phyloP scores from a whole-genome alignment of 495 filamentous ascomycete genomes.

The Hypoxylon subgilvum region DNA sequence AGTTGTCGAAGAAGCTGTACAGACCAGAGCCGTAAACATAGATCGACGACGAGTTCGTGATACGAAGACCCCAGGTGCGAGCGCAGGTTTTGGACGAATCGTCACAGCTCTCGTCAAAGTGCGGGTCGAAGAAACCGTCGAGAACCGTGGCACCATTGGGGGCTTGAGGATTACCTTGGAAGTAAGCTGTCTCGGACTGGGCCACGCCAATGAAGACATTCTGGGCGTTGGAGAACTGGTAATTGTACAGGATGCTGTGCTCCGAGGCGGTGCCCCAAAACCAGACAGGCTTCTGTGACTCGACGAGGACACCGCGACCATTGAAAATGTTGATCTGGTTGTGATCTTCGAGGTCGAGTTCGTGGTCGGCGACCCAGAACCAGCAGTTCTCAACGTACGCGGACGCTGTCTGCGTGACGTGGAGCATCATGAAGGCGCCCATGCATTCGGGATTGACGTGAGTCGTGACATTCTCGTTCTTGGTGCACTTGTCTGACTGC shows the following conservation, averaged over 20 bases:
- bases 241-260: conserved; percentile 88
- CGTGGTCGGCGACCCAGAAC: conserved; percentile 96
- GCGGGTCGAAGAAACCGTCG: conserved; percentile 71
- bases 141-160: conserved; percentile 70
- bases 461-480: conserved; percentile 66
- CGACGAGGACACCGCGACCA: conserved; percentile 83
- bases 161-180: conserved; percentile 82
- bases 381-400: conserved; percentile 91
- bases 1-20: conserved; percentile 90
- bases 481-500: conserved; percentile 75
- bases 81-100: conserved; percentile 69
- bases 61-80: conserved; percentile 85
- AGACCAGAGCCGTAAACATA: conserved; percentile 79
- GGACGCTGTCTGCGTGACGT: conserved; percentile 71
- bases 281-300: conserved; percentile 68
- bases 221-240: conserved; percentile 78
- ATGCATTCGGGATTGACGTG: conserved; percentile 64
- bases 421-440: conserved; percentile 82
- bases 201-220: conserved; percentile 86
- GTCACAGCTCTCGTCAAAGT: conserved; percentile 67
- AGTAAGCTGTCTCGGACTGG: conserved; percentile 93
- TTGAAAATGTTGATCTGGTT: conserved; percentile 91
- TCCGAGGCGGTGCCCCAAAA: conserved; percentile 82
- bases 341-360: conserved; percentile 77
- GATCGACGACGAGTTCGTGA: conserved; percentile 70